Evolutionary conservation across 352 stramenopile genomes (phyloP), one percentile per base, ranked within the genome.

Genomic region (Globisporangium paroecandrum): DNA sequence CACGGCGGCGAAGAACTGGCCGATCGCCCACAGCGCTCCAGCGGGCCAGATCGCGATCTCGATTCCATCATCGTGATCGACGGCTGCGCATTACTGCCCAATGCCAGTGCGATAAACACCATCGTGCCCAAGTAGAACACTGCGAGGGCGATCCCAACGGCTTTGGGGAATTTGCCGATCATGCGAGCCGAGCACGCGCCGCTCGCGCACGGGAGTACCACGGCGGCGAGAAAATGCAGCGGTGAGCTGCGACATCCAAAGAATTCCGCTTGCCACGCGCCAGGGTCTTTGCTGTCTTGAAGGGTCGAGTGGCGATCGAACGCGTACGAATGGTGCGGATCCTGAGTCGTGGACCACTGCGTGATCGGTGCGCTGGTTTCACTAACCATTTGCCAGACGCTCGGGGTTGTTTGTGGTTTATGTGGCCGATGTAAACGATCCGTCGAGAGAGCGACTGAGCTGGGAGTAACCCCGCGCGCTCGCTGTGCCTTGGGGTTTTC

Each of bases 91-190:
- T 32, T 20, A 9, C 10, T 22, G 15, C n/a, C 15, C 20, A 47
- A 20, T 9, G 20, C 29, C 5, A 61, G 29, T 9, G 13, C 56
- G 5, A 43, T 18, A 27, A 61, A 43, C 18, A n/a, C 3, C 10
- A 61, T 49, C 25, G 34, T 43, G 56, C 18, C 32, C 18, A 49
- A 62, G 56, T 62, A 62, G 56, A 62, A 62, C 18, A 22, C 20
- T 1, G 6, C 56, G 6, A 62, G 32, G 5, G 36, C 29, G 29
- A 49, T 13, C 15, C 18, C 56, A n/a, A 62, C 56, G 8, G n/a
- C 32, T 32, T 49, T 27, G 9, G 20, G 32, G 18, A 46, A 25
- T 20, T 62, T 62, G 32, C 7, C 27, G 56, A 62, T 62, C 18
- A 18, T 15, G 32, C 32, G 32, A 1, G 18, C 56, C 1, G 56